These are phyloP conservation scores for Nepenthes alata DNA, from an alignment of 179 eudicot genomes.

Conservation along the genomic window DNA sequence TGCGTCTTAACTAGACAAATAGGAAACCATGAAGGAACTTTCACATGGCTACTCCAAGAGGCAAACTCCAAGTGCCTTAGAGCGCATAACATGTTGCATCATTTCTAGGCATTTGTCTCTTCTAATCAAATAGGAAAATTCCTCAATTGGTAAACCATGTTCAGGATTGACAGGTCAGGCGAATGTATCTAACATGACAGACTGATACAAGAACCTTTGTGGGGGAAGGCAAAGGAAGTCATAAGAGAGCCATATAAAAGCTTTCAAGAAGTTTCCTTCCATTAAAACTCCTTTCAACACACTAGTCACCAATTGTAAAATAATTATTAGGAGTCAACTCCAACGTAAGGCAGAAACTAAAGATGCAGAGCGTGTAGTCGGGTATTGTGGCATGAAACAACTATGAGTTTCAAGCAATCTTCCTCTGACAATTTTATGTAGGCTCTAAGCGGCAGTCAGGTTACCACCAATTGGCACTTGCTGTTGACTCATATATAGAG, in stretches of 20 bases:
- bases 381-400: slow-evolving; percentile 25
- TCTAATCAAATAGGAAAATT: too few relatives aligned
- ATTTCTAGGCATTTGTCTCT: too few relatives aligned
- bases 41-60: slow-evolving; percentile 24
- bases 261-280: neutral
- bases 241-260: neutral
- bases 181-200: too few relatives aligned
- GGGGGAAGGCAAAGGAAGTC: neutral
- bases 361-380: neutral
- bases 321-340: too few relatives aligned
- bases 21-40: slow-evolving; percentile 11
- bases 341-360: too few relatives aligned
- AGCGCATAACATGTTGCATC: neutral
- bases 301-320: too few relatives aligned
- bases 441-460: slow-evolving; percentile 38
- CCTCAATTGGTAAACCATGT: too few relatives aligned
- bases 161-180: too few relatives aligned
- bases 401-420: slow-evolving; percentile 20
- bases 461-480: slow-evolving; percentile 24
- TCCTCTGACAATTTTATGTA: slow-evolving; percentile 13
- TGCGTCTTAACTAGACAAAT: slow-evolving; percentile 43
- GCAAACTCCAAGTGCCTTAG: neutral
- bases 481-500: slow-evolving; percentile 27
- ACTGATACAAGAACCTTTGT: too few relatives aligned
- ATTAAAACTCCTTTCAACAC: neutral